A percentile compares a stretch with the other conserved stretches of the same genome.
These are phyloP conservation scores for Cladosporium velox DNA, from an alignment of 2,329 filamentous ascomycete species.

Conservation along the genomic window DNA sequence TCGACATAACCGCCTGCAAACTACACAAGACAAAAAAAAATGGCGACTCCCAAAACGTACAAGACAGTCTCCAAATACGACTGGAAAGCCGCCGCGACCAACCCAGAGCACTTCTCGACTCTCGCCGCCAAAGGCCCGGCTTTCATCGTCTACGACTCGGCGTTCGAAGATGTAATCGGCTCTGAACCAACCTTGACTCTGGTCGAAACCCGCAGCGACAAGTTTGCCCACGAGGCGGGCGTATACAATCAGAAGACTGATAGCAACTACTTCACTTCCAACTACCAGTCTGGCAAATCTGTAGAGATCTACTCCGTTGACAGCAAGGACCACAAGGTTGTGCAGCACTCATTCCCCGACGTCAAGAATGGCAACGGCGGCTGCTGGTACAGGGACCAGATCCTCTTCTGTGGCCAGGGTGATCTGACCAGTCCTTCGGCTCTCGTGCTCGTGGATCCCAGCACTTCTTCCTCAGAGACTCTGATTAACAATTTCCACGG, in stretches of 20 bases:
- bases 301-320: constrained; percentile 26
- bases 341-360: constrained; percentile 14
- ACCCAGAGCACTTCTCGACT: not conserved
- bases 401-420: constrained; percentile 29
- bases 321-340: constrained; percentile 17
- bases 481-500: constrained; percentile 62
- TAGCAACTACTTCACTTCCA: constrained; percentile 41
- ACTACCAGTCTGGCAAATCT: constrained; percentile 25
- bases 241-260: constrained; percentile 28
- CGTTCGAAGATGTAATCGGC: constrained; percentile 12
- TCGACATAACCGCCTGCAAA: not conserved
- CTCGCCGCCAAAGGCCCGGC: not conserved
- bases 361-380: constrained; percentile 28
- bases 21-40: not conserved
- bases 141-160: constrained; percentile 16
- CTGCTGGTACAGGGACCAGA: constrained; percentile 26
- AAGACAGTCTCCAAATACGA: not conserved
- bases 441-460: constrained; percentile 24
- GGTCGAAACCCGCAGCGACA: constrained; percentile 8
- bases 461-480: not conserved
- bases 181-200: not conserved
- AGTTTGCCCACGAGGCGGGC: constrained; percentile 39
- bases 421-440: constrained; percentile 22
- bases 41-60: not conserved
- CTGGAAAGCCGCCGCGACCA: constrained; percentile 5